Conservation (phyloP, 2,329 filamentous ascomycete genomes). For the Xylariaceae sp. region DNA sequence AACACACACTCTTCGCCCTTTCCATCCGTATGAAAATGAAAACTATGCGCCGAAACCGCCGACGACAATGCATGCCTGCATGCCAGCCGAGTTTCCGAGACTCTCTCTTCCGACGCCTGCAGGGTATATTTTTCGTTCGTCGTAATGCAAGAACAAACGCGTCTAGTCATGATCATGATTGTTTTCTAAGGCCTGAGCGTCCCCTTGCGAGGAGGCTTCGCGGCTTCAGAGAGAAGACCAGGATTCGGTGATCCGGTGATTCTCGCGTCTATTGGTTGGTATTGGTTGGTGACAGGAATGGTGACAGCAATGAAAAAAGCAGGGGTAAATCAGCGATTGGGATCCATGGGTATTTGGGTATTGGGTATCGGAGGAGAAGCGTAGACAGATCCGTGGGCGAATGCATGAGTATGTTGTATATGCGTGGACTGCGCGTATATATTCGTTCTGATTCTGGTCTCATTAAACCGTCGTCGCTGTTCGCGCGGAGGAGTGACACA, state of each 20-base stretch:
- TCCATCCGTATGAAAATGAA: neutral
- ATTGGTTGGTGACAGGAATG: neutral
- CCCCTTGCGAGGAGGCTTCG: neutral
- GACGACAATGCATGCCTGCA: neutral
- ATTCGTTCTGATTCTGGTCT: conserved; percentile 2
- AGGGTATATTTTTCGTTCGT: neutral
- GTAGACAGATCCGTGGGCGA: neutral
- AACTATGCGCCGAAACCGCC: conserved; percentile 1
- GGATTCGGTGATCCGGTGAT: neutral
- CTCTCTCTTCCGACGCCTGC: neutral
- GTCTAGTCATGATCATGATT: conserved; percentile 16
- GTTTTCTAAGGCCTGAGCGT: conserved; percentile 4
- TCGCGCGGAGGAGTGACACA: neutral
- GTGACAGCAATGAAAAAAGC: neutral
- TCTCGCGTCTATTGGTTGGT: conserved; percentile 5
- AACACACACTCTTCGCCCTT: neutral
- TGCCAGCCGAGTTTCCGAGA: neutral
- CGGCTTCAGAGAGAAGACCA: neutral
- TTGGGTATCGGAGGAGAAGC: neutral
- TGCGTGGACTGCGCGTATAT: neutral
- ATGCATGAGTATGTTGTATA: neutral
- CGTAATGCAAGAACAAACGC: conserved; percentile 7
- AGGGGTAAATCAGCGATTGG: neutral
- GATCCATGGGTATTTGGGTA: neutral
- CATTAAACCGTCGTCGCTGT: neutral